These are phyloP conservation scores for Termitomyces sp. DNA, from an alignment of 1,284 basidiomycete genomes.

Conservation along the genomic window DNA sequence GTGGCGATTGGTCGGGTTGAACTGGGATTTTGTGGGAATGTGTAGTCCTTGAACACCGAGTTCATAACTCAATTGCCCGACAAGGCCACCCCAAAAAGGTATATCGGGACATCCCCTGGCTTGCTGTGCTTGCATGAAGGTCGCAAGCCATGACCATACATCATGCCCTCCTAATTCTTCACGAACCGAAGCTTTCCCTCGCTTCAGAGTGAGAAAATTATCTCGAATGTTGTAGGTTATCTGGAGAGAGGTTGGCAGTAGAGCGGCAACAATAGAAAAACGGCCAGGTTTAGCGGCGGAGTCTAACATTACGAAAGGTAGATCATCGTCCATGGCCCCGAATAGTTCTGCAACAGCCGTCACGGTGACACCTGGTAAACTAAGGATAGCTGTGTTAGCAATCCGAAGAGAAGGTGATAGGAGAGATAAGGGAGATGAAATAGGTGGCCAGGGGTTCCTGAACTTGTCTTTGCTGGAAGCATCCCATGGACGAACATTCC, in stretches of 20 bases:
- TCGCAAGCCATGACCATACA: slow-evolving; percentile 68
- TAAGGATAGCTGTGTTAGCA: slow-evolving; percentile 38
- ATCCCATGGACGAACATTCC: slow-evolving; percentile 38
- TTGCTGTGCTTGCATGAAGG: slow-evolving; percentile 54
- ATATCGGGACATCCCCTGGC: slow-evolving; percentile 43
- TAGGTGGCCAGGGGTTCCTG: slow-evolving; percentile 53
- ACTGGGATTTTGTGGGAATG: slow-evolving; percentile 28
- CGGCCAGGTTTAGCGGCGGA: slow-evolving; percentile 71
- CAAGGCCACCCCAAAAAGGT: slow-evolving; percentile 77
- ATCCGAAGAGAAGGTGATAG: slow-evolving; percentile 20
- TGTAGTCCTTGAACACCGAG: slow-evolving; percentile 56
- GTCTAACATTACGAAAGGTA: slow-evolving; percentile 67
- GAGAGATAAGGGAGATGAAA: slow-evolving; percentile 23
- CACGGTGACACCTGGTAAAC: slow-evolving; percentile 36
- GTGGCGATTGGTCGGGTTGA: slow-evolving; percentile 29
- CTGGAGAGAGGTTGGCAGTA: slow-evolving; percentile 45
- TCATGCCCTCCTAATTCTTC: slow-evolving; percentile 39
- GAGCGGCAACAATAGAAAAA: slow-evolving; percentile 63
- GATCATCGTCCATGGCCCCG: slow-evolving; percentile 50
- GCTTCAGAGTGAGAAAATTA: slow-evolving; percentile 36
- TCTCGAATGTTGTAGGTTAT: slow-evolving; percentile 58
- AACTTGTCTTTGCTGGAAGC: slow-evolving; percentile 29
- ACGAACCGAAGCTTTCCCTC: slow-evolving; percentile 23
- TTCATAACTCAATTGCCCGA: slow-evolving; percentile 73
- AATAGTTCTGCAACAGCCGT: slow-evolving; percentile 54